Conservation (phyloP, 345 rosid species). For the Murraya koenigii region DNA sequence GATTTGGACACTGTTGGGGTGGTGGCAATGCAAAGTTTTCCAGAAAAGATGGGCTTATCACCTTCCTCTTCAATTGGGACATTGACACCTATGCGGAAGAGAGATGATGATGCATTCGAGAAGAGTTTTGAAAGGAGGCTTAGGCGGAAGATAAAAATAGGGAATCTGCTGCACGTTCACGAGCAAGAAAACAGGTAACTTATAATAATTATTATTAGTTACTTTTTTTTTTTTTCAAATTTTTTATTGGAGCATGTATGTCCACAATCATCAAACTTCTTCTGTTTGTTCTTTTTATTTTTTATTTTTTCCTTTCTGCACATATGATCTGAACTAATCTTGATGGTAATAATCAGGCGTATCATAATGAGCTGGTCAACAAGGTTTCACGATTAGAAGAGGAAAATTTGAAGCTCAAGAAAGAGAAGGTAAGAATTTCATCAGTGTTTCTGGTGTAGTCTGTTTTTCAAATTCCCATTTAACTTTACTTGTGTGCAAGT, state of each 20-base stretch:
- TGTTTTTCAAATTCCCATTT: not conserved
- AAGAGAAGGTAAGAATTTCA: slow-evolving; percentile 45
- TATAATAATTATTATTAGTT: no score
- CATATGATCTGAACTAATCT: not conserved
- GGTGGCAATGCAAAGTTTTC: slow-evolving; percentile 23
- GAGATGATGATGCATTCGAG: slow-evolving; percentile 40
- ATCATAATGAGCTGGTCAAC: slow-evolving; percentile 55
- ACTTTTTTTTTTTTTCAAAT: not conserved
- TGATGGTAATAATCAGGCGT: slow-evolving; percentile 39
- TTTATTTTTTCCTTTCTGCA: not conserved
- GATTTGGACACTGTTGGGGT: slow-evolving; percentile 29
- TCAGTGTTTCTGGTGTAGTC: not conserved
- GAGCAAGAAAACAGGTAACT: slow-evolving; percentile 61
- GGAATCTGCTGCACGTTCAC: slow-evolving; percentile 69
- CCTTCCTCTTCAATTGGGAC: slow-evolving; percentile 39
- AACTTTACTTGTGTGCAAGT: not conserved
- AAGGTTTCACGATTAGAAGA: slow-evolving; percentile 54
- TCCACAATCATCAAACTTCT: not conserved
- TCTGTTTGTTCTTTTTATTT: not conserved
- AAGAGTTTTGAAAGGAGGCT: slow-evolving; percentile 52
- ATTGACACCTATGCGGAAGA: slow-evolving; percentile 29
- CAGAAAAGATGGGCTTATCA: slow-evolving; percentile 26
- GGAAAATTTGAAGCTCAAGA: slow-evolving; percentile 48
- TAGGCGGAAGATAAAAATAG: slow-evolving; percentile 67
- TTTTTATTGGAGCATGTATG: not conserved